phyloP scores from a whole-genome alignment of 2,329 filamentous ascomycete species.

The Waltergamsia citrina region DNA sequence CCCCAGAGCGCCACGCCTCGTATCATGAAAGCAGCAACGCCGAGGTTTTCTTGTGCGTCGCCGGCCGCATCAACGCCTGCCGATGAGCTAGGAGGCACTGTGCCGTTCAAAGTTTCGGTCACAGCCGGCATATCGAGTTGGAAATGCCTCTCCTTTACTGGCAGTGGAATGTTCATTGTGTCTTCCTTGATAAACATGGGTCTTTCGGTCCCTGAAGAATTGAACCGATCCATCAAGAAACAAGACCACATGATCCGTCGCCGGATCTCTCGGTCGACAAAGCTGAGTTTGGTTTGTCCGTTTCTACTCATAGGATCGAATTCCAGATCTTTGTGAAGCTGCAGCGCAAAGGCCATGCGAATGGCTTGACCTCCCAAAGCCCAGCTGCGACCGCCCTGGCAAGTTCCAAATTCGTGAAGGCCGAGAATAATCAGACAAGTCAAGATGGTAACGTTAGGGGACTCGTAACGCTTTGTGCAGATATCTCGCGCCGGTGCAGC shows the following conservation, averaged over 20 bases:
- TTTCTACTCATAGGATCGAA: constrained; percentile 64
- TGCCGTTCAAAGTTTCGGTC: constrained; percentile 74
- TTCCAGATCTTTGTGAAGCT: constrained; percentile 85
- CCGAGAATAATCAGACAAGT: constrained; percentile 84
- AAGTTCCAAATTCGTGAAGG: constrained; percentile 93
- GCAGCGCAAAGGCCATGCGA: constrained; percentile 92
- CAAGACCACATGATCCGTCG: constrained; percentile 97
- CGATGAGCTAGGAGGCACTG: constrained; percentile 51
- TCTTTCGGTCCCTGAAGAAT: constrained; percentile 86
- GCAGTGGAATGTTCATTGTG: constrained; percentile 79
- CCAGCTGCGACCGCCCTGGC: constrained; percentile 93
- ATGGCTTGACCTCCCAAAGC: constrained; percentile 91
- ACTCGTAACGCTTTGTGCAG: constrained; percentile 78
- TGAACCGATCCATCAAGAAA: constrained; percentile 95
- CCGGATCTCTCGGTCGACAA: constrained; percentile 87
- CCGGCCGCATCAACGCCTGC: constrained; percentile 48
- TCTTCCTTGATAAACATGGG: constrained; percentile 88
- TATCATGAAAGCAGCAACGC: constrained; percentile 84
- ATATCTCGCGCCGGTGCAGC: constrained; percentile 81
- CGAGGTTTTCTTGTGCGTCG: constrained; percentile 79
- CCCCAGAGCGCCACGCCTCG: constrained; percentile 84
- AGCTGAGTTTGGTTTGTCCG: constrained; percentile 61
- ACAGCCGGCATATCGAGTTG: constrained; percentile 83
- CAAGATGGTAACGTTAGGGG: constrained; percentile 91
- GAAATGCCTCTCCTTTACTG: constrained; percentile 83